Conservation (phyloP, 306 rosid genomes). For the Acacia crassicarpa region DNA sequence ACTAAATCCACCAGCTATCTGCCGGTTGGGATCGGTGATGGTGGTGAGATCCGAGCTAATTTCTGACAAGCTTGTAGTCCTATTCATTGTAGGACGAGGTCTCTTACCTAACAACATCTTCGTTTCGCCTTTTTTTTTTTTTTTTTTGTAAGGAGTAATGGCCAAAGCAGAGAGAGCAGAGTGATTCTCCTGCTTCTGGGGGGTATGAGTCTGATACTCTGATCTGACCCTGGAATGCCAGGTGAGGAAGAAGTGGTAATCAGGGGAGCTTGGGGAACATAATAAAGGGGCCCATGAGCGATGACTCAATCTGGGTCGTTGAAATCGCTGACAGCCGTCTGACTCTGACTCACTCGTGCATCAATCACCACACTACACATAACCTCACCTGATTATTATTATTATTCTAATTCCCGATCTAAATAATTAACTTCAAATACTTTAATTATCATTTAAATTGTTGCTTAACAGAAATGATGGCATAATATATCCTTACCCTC, state of each 20-base stretch:
- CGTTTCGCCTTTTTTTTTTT: not conserved
- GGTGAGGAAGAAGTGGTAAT: not conserved
- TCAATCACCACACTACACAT: slow-evolving; percentile 10
- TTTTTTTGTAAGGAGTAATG: not conserved
- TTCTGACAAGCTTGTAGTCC: slow-evolving; percentile 81
- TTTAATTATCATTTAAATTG: not conserved
- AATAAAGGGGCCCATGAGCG: slow-evolving; percentile 57
- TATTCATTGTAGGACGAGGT: slow-evolving; percentile 73
- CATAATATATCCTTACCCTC: not conserved
- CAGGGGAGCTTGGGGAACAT: slow-evolving; percentile 40
- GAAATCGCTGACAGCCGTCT: slow-evolving; percentile 26
- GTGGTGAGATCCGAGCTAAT: slow-evolving; percentile 73
- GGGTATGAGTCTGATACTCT: not conserved
- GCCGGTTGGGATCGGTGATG: slow-evolving; percentile 20
- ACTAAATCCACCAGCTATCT: slow-evolving; percentile 10
- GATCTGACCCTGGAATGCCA: not conserved
- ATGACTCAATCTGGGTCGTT: slow-evolving; percentile 65
- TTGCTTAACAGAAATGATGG: not conserved
- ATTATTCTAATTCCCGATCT: not conserved
- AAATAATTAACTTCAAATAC: not conserved
- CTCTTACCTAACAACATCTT: slow-evolving; percentile 85
- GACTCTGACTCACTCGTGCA: slow-evolving; percentile 12
- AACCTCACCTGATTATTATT: not conserved
- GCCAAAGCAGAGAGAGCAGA: not conserved
- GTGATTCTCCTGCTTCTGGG: not conserved